Conservation (phyloP, 257 asterid genomes). For the Handroanthus guayacan region DNA sequence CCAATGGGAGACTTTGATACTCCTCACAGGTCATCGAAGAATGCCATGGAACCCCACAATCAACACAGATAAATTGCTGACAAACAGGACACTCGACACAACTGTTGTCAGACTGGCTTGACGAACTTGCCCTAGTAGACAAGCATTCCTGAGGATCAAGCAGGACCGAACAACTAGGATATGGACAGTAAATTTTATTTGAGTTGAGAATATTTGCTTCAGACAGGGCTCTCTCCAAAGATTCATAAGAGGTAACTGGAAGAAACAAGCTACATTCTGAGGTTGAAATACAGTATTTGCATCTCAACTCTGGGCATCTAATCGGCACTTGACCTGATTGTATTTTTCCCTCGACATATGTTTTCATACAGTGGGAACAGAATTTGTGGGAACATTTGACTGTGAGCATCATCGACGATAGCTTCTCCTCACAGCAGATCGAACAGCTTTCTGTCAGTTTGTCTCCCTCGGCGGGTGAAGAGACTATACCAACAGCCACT, state of each 20-base stretch:
- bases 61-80: slow-evolving; percentile 70
- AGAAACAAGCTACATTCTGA: slow-evolving; percentile 71
- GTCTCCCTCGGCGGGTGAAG: slow-evolving; percentile 50
- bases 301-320: slow-evolving; percentile 77
- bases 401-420: slow-evolving; percentile 65
- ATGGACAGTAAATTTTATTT: slow-evolving; percentile 66
- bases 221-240: slow-evolving; percentile 64
- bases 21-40: slow-evolving; percentile 81
- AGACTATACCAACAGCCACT: slow-evolving; percentile 86
- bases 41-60: slow-evolving; percentile 92
- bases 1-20: slow-evolving; percentile 65
- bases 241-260: slow-evolving; percentile 70
- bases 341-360: slow-evolving; percentile 78
- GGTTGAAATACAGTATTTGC: slow-evolving; percentile 75
- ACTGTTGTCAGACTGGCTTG: slow-evolving; percentile 58
- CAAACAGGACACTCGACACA: slow-evolving; percentile 85
- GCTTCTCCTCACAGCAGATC: slow-evolving; percentile 87
- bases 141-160: slow-evolving; percentile 73
- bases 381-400: slow-evolving; percentile 87
- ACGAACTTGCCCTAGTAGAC: slow-evolving; percentile 61
- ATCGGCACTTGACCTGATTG: slow-evolving; percentile 65
- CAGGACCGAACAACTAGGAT: slow-evolving; percentile 72
- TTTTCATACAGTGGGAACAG: slow-evolving; percentile 90
- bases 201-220: slow-evolving; percentile 55
- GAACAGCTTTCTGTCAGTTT: slow-evolving; percentile 64